Evolutionary conservation across 768 basidiomycete genomes (phyloP).

Genomic region (Lyophyllum semitale): DNA sequence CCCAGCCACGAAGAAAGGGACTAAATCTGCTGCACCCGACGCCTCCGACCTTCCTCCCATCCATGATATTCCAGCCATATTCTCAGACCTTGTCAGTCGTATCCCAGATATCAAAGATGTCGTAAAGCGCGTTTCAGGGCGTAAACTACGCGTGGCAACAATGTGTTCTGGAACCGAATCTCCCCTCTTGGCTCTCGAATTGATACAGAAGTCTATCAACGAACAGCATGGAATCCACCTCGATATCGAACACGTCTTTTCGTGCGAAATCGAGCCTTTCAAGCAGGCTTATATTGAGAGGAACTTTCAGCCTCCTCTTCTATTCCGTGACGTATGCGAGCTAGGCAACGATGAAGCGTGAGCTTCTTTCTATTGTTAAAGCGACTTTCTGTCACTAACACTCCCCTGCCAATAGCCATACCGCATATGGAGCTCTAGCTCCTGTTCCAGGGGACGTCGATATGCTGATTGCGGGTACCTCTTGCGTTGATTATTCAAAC

Average conservation of each 20-base stretch:
- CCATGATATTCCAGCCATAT: slow-evolving; percentile 68
- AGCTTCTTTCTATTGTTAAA: slow-evolving; percentile 25
- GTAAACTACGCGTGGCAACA: slow-evolving; percentile 90
- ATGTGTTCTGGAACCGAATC: slow-evolving; percentile 99
- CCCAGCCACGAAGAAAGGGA: slow-evolving; percentile 30
- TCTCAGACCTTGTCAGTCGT: slow-evolving; percentile 69
- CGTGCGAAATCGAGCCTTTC: slow-evolving; percentile 96
- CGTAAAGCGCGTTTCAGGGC: slow-evolving; percentile 66
- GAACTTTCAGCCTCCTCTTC: slow-evolving; percentile 88
- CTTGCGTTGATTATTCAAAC: slow-evolving; percentile 97
- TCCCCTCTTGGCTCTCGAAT: slow-evolving; percentile 84
- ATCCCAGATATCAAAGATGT: slow-evolving; percentile 68
- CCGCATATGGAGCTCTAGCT: slow-evolving; percentile 86
- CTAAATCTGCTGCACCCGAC: slow-evolving; percentile 50
- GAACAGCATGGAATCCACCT: slow-evolving; percentile 66
- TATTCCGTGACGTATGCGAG: slow-evolving; percentile 95
- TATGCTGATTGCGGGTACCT: slow-evolving; percentile 90
- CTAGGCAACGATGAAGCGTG: slow-evolving; percentile 79
- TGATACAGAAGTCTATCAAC: slow-evolving; percentile 76
- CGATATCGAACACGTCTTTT: slow-evolving; percentile 89
- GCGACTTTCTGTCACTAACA: slow-evolving; percentile 3
- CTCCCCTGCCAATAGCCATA: slow-evolving; percentile 56
- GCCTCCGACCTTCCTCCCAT: slow-evolving; percentile 78
- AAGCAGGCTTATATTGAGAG: slow-evolving; percentile 98
- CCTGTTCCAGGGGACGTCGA: slow-evolving; percentile 91